Evolutionary conservation across 2,329 filamentous ascomycete species (phyloP).

Genomic region (Aureobasidium sp.): DNA sequence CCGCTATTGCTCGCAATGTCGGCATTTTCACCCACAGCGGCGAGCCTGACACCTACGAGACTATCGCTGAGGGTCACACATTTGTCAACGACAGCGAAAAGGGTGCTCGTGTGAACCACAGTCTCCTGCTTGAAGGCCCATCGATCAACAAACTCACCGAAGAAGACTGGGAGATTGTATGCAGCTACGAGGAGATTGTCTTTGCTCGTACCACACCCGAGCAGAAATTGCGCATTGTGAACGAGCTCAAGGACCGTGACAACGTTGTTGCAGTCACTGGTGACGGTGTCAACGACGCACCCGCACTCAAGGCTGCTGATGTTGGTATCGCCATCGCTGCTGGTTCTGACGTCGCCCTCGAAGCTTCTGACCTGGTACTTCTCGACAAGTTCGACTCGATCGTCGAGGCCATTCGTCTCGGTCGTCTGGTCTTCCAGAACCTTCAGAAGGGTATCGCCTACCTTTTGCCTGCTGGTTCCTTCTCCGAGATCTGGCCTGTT

Average conservation of each 20-base stretch:
- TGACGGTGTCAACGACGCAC: conserved; percentile 39
- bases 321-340: conserved; percentile 34
- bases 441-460: conserved; percentile 28
- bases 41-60: conserved; percentile 26
- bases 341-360: conserved; percentile 25
- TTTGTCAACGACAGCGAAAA: conserved; percentile 7
- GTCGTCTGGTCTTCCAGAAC: conserved; percentile 37
- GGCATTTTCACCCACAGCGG: conserved; percentile 25
- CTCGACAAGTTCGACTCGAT: conserved; percentile 81
- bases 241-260: conserved; percentile 30
- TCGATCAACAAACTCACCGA: conserved; percentile 19
- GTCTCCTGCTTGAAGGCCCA: conserved; percentile 17
- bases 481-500: conserved; percentile 51
- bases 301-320: conserved; percentile 36
- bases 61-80: conserved; percentile 5
- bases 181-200: conserved; percentile 44
- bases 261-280: conserved; percentile 34
- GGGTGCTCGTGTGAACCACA: conserved; percentile 2
- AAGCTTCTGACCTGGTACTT: conserved; percentile 69
- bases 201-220: conserved; percentile 37
- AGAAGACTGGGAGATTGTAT: conserved; percentile 39
- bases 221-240: conserved; percentile 35
- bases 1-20: conserved; percentile 34
- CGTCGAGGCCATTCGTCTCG: conserved; percentile 70
- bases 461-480: conserved; percentile 44